Evolutionary conservation across 352 stramenopile species (phyloP), one percentile per base, ranked within the genome.

Genomic region (Phytophthora sp.): DNA sequence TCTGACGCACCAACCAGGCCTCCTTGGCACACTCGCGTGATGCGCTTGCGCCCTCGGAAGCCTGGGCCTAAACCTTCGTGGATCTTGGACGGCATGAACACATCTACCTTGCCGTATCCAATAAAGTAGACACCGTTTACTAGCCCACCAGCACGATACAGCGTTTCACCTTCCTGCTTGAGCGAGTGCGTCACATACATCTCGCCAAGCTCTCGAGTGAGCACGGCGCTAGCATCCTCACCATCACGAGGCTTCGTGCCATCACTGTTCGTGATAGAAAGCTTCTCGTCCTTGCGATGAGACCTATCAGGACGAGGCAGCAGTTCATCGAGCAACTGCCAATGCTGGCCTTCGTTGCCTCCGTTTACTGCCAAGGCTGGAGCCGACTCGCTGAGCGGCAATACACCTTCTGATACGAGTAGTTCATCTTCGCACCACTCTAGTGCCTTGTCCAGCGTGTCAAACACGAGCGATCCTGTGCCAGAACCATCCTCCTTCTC

Each of bases 401-500:
- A 52, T 3, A 92, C 45, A 21, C 83, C 85, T 69, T 86, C 74
- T 35, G 73, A 79, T n/a, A 90, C 74, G 11, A 95, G 75, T 35
- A 95, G 61, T 35, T 94, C 85, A 56, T 96, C 87, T 32, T 96
- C 87, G 48, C 87, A 94, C 85, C 85, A 96, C 60, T 94, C 87
- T 12, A 96, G 69, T 32, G 87, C 87, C 52, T 87, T 84, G 60
- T 96, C 86, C 17, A 96, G 39, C 23, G 85, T 92, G 32, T 92
- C 82, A 32, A 96, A 94, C n/a, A 93, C 77, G 17, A 94, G 81
- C 35, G 82, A 87, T 0, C 82, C 79, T 3, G 74, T 66, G 11
- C 74, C 75, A 0, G 72, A 74, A 5, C 70, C 79, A n/a, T 86
- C 74, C 24, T 81, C 70, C 21, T 86, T 61, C 21, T 94, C 85